These are phyloP conservation scores for Phoenix dactylifera DNA, from an alignment of 176 grass and related monocot genomes.

Conservation along the genomic window DNA sequence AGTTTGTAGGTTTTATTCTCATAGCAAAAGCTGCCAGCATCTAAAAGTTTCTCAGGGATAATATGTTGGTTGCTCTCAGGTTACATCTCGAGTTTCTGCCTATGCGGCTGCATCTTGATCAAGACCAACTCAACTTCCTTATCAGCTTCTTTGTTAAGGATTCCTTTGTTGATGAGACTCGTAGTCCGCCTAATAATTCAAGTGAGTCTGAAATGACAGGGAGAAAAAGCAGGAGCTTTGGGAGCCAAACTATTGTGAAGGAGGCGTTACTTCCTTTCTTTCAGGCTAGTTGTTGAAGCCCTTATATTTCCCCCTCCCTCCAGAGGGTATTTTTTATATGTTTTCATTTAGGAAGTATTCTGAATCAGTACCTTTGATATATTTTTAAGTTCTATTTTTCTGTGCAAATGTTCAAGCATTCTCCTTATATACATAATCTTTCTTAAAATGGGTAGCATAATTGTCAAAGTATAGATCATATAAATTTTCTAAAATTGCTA, in stretches of 20 bases:
- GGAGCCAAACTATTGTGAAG: slow-evolving; percentile 44
- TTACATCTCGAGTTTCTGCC: slow-evolving; percentile 77
- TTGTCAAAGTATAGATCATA: too few relatives aligned
- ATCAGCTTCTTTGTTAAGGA: slow-evolving; percentile 70
- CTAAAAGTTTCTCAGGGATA: too few relatives aligned
- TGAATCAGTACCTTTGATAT: too few relatives aligned
- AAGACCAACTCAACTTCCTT: slow-evolving; percentile 83
- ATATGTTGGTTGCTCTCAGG: slow-evolving; percentile 30
- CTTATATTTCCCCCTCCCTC: slow-evolving; percentile 8
- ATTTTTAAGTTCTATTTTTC: too few relatives aligned
- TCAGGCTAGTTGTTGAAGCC: slow-evolving; percentile 48
- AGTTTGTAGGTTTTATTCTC: not conserved
- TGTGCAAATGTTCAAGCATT: too few relatives aligned
- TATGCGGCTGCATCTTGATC: slow-evolving; percentile 90
- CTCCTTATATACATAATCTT: too few relatives aligned
- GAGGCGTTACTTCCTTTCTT: slow-evolving; percentile 98
- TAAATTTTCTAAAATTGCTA: too few relatives aligned
- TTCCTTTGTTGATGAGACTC: slow-evolving; percentile 27
- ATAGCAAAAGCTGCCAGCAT: slow-evolving; percentile 3
- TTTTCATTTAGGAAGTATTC: too few relatives aligned
- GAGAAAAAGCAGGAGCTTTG: slow-evolving; percentile 30
- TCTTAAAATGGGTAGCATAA: too few relatives aligned
- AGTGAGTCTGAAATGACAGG: slow-evolving; percentile 30
- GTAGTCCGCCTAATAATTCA: slow-evolving; percentile 22
- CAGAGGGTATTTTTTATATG: not conserved